A percentile compares a stretch with the other conserved stretches of the same genome.
phyloP scores from a whole-genome alignment of 768 basidiomycete species.

The Tylopilus felleus region DNA sequence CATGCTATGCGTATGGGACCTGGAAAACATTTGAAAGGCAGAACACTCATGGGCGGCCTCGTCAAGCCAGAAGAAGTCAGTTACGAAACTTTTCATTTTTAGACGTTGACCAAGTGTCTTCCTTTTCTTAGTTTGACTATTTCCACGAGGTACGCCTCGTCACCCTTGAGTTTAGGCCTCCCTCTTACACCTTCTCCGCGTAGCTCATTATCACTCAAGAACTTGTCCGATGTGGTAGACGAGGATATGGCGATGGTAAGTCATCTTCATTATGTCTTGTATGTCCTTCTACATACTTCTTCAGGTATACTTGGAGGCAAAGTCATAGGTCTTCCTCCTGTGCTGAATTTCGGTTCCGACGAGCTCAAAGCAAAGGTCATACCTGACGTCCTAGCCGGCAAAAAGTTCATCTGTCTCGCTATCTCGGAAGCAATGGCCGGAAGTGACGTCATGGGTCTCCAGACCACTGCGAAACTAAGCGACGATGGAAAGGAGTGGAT shows the following conservation, averaged over 20 bases:
- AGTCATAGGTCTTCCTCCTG: slow-evolving; percentile 67
- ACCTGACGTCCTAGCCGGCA: slow-evolving; percentile 52
- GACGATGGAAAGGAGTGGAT: slow-evolving; percentile 68
- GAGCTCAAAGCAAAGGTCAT: slow-evolving; percentile 48
- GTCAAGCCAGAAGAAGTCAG: slow-evolving; percentile 72
- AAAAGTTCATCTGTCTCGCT: slow-evolving; percentile 71
- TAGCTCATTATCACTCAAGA: slow-evolving; percentile 67
- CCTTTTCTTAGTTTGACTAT: slow-evolving; percentile 52
- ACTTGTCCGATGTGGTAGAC: slow-evolving; percentile 47
- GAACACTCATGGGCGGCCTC: slow-evolving; percentile 67
- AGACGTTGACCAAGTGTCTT: background rate
- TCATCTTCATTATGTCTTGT: background rate
- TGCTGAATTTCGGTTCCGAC: slow-evolving; percentile 62
- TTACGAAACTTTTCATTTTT: background rate
- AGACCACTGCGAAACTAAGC: slow-evolving; percentile 58
- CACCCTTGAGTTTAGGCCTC: background rate
- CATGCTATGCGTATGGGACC: slow-evolving; percentile 94
- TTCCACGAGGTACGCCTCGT: slow-evolving; percentile 64
- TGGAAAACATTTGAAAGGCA: slow-evolving; percentile 78
- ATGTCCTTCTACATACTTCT: background rate
- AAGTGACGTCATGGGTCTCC: slow-evolving; percentile 62
- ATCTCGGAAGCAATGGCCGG: slow-evolving; percentile 77
- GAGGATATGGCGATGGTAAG: slow-evolving; percentile 67
- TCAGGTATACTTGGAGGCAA: slow-evolving; percentile 50
- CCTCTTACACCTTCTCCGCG: background rate